Conservation (phyloP, 495 filamentous ascomycete species). For the Penicillium arizonense region DNA sequence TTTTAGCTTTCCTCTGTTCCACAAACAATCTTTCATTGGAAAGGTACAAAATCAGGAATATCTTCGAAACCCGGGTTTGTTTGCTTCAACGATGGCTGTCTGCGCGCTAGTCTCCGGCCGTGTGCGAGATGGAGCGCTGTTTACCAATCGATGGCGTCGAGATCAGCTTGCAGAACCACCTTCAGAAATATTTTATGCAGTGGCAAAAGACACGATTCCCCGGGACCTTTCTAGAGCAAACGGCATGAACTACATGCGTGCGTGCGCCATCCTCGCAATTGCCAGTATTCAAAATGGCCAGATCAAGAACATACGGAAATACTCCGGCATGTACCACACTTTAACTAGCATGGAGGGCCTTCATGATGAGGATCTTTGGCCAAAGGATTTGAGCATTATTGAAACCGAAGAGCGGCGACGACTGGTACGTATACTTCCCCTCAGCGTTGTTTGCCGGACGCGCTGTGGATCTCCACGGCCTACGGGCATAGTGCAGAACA, state of each 20-base stretch:
- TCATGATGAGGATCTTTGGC: conserved; percentile 52
- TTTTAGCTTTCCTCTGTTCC: conserved; percentile 48
- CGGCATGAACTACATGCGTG: conserved; percentile 45
- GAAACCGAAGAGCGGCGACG: conserved; percentile 49
- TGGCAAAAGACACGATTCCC: conserved; percentile 40
- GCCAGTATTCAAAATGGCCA: conserved; percentile 47
- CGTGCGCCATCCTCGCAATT: conserved; percentile 45
- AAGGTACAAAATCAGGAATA: conserved; percentile 37
- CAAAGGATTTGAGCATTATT: conserved; percentile 35
- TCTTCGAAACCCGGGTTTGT: conserved; percentile 38
- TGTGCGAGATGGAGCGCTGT: conserved; percentile 45
- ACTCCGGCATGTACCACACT: conserved; percentile 45
- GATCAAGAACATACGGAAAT: conserved; percentile 46
- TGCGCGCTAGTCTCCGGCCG: conserved; percentile 46
- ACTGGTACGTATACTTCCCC: conserved; percentile 30
- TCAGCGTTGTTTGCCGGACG: too few relatives aligned
- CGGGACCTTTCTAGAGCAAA: conserved; percentile 31
- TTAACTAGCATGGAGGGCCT: conserved; percentile 42
- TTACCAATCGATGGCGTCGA: conserved; percentile 25
- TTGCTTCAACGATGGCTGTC: conserved; percentile 49
- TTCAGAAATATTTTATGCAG: conserved; percentile 45
- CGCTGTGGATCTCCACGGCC: too few relatives aligned
- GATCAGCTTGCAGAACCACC: conserved; percentile 26
- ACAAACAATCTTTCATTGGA: conserved; percentile 37
- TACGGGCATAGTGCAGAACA: too few relatives aligned